A percentile compares a stretch with the other conserved stretches of the same genome.
Evolutionary conservation across 2,329 filamentous ascomycete genomes (phyloP).

Genomic region (Aureobasidium pullulans): DNA sequence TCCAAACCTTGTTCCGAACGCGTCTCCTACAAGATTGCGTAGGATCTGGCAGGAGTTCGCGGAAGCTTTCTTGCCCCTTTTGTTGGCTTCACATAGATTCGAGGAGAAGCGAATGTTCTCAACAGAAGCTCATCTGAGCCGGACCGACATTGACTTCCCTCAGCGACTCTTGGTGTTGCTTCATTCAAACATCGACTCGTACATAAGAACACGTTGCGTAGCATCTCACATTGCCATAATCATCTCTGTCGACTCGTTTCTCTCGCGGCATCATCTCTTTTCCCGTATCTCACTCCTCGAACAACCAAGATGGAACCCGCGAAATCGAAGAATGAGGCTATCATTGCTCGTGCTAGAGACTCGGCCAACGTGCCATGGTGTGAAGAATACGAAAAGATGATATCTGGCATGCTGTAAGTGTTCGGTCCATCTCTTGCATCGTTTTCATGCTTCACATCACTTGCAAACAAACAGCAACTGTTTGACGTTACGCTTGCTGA

Average conservation of each 20-base stretch:
- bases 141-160: neutral
- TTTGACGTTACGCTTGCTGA: too few relatives aligned
- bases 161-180: neutral
- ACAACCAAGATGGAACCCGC: constrained; percentile 6
- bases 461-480: too few relatives aligned
- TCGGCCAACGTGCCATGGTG: constrained; percentile 49
- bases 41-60: neutral
- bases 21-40: too few relatives aligned
- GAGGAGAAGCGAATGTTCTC: neutral
- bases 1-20: too few relatives aligned
- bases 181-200: neutral
- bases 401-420: constrained; percentile 53
- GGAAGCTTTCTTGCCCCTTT: neutral
- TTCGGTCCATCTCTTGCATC: neutral
- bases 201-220: constrained; percentile 4
- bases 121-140: neutral
- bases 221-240: too few relatives aligned
- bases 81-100: neutral
- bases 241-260: too few relatives aligned
- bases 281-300: neutral
- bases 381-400: constrained; percentile 58
- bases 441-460: neutral
- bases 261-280: neutral
- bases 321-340: constrained; percentile 7
- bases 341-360: constrained; percentile 32